Evolutionary conservation across 495 filamentous ascomycete genomes (phyloP).

Genomic region (Hypoxylon fragiforme): DNA sequence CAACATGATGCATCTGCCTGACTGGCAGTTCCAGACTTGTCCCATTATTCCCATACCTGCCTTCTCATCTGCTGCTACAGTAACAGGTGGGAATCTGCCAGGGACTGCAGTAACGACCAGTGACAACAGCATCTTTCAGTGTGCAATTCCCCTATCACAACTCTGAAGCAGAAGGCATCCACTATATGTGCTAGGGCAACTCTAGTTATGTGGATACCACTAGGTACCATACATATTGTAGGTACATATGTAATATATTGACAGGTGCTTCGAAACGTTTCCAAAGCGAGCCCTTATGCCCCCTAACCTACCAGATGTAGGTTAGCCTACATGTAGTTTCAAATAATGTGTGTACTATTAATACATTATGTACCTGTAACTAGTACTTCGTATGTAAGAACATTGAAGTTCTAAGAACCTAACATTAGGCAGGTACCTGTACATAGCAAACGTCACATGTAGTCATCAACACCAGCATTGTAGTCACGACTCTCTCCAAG

Average conservation of each 20-base stretch:
- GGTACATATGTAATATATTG: no score
- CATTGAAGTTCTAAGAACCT: no score
- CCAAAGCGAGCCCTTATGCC: background rate
- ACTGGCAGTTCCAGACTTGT: background rate
- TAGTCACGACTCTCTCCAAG: conserved; percentile 2
- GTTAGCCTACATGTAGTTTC: background rate
- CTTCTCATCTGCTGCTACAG: conserved; percentile 6
- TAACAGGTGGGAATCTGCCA: conserved; percentile 11
- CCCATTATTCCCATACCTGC: background rate
- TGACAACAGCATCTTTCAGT: background rate
- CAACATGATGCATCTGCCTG: conserved; percentile 29
- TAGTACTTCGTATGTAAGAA: no score
- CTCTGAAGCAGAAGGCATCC: no score
- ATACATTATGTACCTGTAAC: no score
- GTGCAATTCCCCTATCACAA: background rate
- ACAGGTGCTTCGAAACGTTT: background rate
- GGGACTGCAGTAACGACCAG: background rate
- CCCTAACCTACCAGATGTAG: background rate
- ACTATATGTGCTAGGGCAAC: background rate
- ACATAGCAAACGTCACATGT: conserved; percentile 22
- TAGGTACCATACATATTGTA: no score
- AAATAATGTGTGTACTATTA: no score
- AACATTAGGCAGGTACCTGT: background rate
- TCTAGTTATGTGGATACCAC: background rate
- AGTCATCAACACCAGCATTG: conserved; percentile 9